These are phyloP conservation scores for Geotrichum reessii DNA, from an alignment of 1,139 yeast species.

Conservation along the genomic window DNA sequence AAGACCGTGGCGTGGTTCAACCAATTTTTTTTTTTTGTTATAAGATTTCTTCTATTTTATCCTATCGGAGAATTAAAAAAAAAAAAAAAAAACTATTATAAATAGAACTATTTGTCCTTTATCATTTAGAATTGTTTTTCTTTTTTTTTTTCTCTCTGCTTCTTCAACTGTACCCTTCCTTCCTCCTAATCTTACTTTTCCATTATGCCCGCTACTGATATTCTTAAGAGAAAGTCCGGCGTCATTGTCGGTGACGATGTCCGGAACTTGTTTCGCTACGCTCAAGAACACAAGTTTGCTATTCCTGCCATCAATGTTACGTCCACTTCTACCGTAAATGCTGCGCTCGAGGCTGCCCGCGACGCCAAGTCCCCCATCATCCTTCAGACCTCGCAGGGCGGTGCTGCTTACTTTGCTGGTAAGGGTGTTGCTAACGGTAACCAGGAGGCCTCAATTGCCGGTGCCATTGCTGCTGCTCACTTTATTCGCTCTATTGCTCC, in stretches of 20 bases:
- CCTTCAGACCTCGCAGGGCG: slow-evolving; percentile 96
- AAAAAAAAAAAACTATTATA: too few species aligned
- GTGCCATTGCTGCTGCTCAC: slow-evolving; percentile 96
- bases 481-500: slow-evolving; percentile 96
- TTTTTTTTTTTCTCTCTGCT: not conserved
- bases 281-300: slow-evolving; percentile 88
- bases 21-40: too few species aligned
- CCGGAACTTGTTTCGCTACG: slow-evolving; percentile 78
- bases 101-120: not conserved
- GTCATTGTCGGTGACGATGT: slow-evolving; percentile 99
- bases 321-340: slow-evolving; percentile 92
- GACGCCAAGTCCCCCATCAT: slow-evolving; percentile 93
- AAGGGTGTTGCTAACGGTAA: slow-evolving; percentile 92
- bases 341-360: slow-evolving; percentile 98
- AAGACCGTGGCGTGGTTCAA: not conserved
- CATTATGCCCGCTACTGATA: slow-evolving; percentile 43
- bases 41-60: too few species aligned
- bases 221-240: slow-evolving; percentile 85
- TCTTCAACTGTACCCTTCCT: not conserved
- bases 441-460: slow-evolving; percentile 91
- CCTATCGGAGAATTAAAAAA: too few species aligned
- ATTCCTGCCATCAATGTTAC: slow-evolving; percentile 98
- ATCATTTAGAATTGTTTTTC: too few species aligned
- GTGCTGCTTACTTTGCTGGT: slow-evolving; percentile 99
- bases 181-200: not conserved